Base-by-base conservation (phyloP, 2,329 filamentous ascomycete genomes). In the Paracorniculantispora psalliotae region DNA sequence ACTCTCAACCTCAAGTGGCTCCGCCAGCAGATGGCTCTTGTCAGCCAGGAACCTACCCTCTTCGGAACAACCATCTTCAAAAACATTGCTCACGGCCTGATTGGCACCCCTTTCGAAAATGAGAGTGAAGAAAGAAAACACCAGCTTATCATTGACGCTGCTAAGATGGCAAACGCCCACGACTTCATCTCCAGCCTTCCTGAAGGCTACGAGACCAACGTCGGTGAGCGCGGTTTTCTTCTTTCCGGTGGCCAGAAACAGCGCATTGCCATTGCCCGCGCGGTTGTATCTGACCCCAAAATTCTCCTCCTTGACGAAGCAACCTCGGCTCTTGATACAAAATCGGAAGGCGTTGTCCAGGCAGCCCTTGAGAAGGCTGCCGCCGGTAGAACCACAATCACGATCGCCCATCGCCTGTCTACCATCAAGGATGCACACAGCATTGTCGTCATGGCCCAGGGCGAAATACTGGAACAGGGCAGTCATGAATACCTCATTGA, bases 191-290 rank as follows among this genome's bases (percentile, higher is more conserved):
- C 79, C 6, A 75, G 81, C 13, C 81, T 97, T 1, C 92, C 94
- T 0, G 89, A 97, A 65, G 89, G 90, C 2, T 97, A 97, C 67
- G 84, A 96, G 64, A 97, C 94, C 0, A 87, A 96, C 64, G 93
- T 97, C n/a, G 94, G 94, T 59, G 92, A 97, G 73, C 88, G 92
- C 63, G 94, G 94, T 10, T 96, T 96, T 70, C 77, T 97, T 55
- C 81, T 99, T 9, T 96, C 91, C 58, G 94, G 94, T 71, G 94
- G 94, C 37, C 94, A 99, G 74, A 96, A 97, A 73, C 94, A 97
- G 74, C 90, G 94, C 66, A 96, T 97, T 68, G 92, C 93, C 13
- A 97, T 97, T 72, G 92, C 93, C 8, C 83, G 92, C 68, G 92
- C 92, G 41, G 84, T 97, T 59, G 91, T 97, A 30, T 93, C 89